Conservation (phyloP, 192 early-diverging fungal genomes). For the Backusella australiensis region DNA sequence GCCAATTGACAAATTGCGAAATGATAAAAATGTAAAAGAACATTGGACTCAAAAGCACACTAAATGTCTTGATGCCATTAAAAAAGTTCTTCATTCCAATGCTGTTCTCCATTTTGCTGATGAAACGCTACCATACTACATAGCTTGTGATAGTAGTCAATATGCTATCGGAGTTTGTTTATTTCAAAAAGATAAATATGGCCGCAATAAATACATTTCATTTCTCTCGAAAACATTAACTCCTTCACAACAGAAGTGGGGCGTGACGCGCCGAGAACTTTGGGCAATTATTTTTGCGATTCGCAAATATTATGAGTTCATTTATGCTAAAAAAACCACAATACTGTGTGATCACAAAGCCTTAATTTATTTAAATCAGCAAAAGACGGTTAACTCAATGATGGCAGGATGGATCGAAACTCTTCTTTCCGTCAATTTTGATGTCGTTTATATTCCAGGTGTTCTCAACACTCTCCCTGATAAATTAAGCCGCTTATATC, state of each 20-base stretch:
- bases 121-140: neutral
- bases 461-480: neutral
- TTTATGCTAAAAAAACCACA: conserved; percentile 28
- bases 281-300: neutral
- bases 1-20: neutral
- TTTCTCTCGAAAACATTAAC: neutral
- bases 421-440: conserved; percentile 90
- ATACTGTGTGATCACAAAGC: conserved; percentile 40
- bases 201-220: neutral
- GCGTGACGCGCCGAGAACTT: neutral
- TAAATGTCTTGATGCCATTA: neutral
- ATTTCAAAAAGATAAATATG: conserved; percentile 24
- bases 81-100: neutral
- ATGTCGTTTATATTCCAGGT: conserved; percentile 23
- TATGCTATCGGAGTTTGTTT: conserved; percentile 14
- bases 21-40: neutral
- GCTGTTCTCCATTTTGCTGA: neutral
- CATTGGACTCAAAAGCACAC: neutral
- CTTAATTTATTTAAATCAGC: conserved; percentile 33
- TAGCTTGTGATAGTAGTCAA: neutral
- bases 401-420: conserved; percentile 85
- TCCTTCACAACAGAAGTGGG: neutral
- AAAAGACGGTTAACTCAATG: conserved; percentile 54
- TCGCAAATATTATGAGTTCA: conserved; percentile 30
- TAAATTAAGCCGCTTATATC: neutral